These are phyloP conservation scores for Nitzschia sp. DNA, from an alignment of 108 stramenopile species.

Conservation along the genomic window DNA sequence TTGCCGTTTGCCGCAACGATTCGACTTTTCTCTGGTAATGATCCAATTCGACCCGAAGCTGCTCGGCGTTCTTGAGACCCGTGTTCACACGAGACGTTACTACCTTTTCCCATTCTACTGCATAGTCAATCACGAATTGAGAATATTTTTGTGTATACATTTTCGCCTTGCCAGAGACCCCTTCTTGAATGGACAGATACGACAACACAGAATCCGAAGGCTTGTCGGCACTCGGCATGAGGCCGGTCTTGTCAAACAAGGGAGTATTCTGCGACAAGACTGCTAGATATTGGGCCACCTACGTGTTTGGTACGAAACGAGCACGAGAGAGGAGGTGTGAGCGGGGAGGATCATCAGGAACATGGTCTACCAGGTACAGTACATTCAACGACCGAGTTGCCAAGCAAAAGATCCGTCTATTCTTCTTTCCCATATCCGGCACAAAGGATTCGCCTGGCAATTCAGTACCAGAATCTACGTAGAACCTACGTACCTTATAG, in stretches of 20 bases:
- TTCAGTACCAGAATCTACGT: background rate
- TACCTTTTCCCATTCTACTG: conserved; percentile 77
- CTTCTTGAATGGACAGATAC: conserved; percentile 39
- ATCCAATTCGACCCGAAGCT: conserved; percentile 71
- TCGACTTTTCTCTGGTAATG: conserved; percentile 82
- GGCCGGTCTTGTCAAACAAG: conserved; percentile 24
- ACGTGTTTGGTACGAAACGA: no score
- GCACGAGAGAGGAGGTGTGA: background rate
- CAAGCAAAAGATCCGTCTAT: no score
- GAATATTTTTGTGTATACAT: conserved; percentile 59
- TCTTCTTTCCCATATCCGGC: no score
- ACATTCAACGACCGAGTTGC: no score
- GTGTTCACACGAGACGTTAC: conserved; percentile 52
- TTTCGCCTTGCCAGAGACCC: conserved; percentile 38
- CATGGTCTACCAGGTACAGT: no score
- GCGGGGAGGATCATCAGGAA: no score
- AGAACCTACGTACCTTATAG: conserved; percentile 26
- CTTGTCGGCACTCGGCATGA: conserved; percentile 28
- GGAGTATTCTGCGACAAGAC: conserved; percentile 37
- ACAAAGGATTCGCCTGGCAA: no score
- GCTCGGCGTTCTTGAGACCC: conserved; percentile 61
- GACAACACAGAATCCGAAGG: conserved; percentile 29
- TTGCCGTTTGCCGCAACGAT: conserved; percentile 49
- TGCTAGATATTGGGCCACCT: conserved; percentile 51
- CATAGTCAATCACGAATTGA: conserved; percentile 78